Percentiles rank a stretch among this genome's conserved stretches.
Conservation (phyloP, 495 filamentous ascomycete genomes). For the Neurospora sp. region DNA sequence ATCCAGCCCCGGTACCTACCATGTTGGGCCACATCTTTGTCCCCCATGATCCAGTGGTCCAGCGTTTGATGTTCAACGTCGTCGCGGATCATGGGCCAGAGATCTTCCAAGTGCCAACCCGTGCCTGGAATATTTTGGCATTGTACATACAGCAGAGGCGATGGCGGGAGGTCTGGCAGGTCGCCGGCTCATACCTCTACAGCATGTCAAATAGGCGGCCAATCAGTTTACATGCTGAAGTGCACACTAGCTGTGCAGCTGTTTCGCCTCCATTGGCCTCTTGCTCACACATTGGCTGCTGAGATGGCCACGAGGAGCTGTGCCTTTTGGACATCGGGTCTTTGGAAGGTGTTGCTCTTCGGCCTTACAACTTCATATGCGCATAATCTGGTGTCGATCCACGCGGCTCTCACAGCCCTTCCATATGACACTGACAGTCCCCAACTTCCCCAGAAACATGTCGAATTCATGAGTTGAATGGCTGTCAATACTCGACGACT, state of each 20-base stretch:
- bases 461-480: background rate
- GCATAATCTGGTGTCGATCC: background rate
- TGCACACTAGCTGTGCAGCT: background rate
- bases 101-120: background rate
- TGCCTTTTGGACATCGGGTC: background rate
- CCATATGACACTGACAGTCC: background rate
- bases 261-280: background rate
- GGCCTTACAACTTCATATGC: background rate
- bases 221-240: background rate
- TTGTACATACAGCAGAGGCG: background rate
- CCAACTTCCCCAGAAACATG: background rate
- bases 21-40: background rate
- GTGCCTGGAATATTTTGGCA: background rate
- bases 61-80: slow-evolving; percentile 25
- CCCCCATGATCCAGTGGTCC: slow-evolving; percentile 14
- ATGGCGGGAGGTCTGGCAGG: background rate
- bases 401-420: background rate
- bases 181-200: background rate
- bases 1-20: slow-evolving; percentile 10
- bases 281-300: background rate
- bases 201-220: background rate
- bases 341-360: background rate
- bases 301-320: background rate
- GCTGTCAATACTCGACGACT: background rate
- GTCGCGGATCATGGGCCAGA: slow-evolving; percentile 11